phyloP scores from a whole-genome alignment of 1,284 basidiomycete genomes.

The Amylostereum chailletii region DNA sequence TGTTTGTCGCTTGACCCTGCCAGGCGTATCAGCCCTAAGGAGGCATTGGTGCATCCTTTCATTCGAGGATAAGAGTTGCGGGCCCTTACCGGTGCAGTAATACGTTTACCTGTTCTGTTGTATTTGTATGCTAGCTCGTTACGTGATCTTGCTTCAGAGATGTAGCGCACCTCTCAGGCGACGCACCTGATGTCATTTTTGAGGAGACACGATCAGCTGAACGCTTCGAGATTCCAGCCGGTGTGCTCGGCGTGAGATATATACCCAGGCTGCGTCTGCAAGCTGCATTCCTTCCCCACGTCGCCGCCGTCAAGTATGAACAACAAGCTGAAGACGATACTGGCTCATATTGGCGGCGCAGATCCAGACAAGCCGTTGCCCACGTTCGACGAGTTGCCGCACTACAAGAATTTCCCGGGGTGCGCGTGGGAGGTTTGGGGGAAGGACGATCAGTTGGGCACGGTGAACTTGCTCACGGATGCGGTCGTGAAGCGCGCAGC shows the following conservation, averaged over 20 bases:
- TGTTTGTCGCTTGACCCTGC: slow-evolving; percentile 88
- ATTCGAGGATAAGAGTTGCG: slow-evolving; percentile 41
- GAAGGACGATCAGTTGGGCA: slow-evolving; percentile 59
- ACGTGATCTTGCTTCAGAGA: too few species aligned
- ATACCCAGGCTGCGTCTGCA: too few species aligned
- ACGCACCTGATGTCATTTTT: too few species aligned
- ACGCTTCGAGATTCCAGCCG: too few species aligned
- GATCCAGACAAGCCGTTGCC: slow-evolving; percentile 27
- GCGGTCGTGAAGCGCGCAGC: slow-evolving; percentile 52
- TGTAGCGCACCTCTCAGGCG: too few species aligned
- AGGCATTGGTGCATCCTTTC: slow-evolving; percentile 85
- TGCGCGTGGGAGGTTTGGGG: slow-evolving; percentile 74
- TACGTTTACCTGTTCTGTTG: too few species aligned
- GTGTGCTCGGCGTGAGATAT: too few species aligned
- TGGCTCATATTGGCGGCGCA: background rate
- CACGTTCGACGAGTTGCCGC: slow-evolving; percentile 52
- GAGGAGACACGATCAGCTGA: too few species aligned
- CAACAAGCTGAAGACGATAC: background rate
- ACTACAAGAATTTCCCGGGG: slow-evolving; percentile 46
- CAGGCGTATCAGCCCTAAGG: slow-evolving; percentile 79
- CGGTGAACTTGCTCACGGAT: slow-evolving; percentile 61
- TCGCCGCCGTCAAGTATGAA: background rate
- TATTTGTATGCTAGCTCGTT: too few species aligned
- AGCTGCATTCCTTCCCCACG: too few species aligned
- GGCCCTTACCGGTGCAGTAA: too few species aligned